Conservation (phyloP, 805 yeast species). For the Metschnikowia hibisci region DNA sequence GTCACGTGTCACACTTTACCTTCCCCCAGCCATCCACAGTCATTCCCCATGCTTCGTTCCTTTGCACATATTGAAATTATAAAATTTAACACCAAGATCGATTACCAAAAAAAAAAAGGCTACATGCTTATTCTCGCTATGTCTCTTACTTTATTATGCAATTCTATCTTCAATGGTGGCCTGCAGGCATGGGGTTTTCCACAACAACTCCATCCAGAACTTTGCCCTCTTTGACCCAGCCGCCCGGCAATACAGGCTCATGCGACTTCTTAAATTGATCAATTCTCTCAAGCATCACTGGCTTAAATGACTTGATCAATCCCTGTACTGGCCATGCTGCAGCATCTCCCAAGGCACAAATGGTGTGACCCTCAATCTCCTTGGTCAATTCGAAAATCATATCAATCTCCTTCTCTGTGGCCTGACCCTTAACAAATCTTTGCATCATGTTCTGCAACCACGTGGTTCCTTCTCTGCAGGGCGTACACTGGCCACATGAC, state of each 20-base stretch:
- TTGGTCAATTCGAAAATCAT: slow-evolving; percentile 79
- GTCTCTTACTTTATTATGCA: background rate
- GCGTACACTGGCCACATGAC: slow-evolving; percentile 93
- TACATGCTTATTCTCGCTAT: background rate
- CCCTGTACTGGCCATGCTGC: slow-evolving; percentile 95
- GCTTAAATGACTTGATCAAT: slow-evolving; percentile 78
- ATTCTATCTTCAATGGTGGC: slow-evolving; percentile 24
- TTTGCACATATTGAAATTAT: too few relatives aligned
- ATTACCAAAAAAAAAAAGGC: too few relatives aligned
- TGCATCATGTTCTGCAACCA: slow-evolving; percentile 84
- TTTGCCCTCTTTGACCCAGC: slow-evolving; percentile 65
- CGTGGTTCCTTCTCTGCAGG: slow-evolving; percentile 91
- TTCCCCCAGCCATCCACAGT: too few relatives aligned
- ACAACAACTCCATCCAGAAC: slow-evolving; percentile 61
- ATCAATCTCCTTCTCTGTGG: slow-evolving; percentile 75
- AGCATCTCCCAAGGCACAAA: slow-evolving; percentile 90
- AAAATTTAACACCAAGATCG: too few relatives aligned
- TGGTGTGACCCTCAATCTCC: slow-evolving; percentile 88
- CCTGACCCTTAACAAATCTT: slow-evolving; percentile 75
- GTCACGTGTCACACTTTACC: too few relatives aligned
- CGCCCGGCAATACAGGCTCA: slow-evolving; percentile 58
- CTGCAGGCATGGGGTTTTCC: slow-evolving; percentile 53
- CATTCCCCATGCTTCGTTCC: too few relatives aligned
- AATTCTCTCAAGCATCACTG: slow-evolving; percentile 74
- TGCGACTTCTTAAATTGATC: slow-evolving; percentile 53